These are phyloP conservation scores for Aspergillus pseudoterreus DNA, from an alignment of 2,329 filamentous ascomycete genomes.

Conservation along the genomic window DNA sequence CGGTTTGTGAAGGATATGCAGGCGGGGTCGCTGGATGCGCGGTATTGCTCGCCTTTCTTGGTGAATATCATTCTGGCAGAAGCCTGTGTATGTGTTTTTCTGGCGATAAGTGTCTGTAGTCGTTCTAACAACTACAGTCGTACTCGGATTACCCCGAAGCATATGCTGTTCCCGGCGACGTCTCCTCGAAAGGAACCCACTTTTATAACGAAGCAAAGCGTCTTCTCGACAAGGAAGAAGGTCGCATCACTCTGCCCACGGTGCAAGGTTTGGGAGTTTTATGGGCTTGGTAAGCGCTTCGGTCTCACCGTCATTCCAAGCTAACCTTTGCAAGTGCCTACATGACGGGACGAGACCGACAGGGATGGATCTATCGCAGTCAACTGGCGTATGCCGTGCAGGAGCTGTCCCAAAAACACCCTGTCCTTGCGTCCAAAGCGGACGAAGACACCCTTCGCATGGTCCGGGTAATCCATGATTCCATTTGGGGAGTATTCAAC, in stretches of 20 bases:
- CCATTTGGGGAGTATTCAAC: slow-evolving; percentile 25
- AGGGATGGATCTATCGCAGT: slow-evolving; percentile 26
- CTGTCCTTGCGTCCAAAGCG: slow-evolving; percentile 6
- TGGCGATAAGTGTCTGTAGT: no score
- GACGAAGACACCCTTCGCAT: slow-evolving; percentile 15
- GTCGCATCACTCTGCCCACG: slow-evolving; percentile 25
- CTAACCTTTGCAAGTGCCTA: slow-evolving; percentile 20
- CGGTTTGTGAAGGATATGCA: slow-evolving; percentile 35
- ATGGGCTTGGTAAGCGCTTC: slow-evolving; percentile 24
- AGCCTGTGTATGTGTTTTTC: slow-evolving; percentile 24
- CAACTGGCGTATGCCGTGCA: slow-evolving; percentile 23
- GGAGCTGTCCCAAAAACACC: slow-evolving; percentile 18
- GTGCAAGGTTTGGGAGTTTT: slow-evolving; percentile 30
- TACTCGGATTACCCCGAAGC: slow-evolving; percentile 26
- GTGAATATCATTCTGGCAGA: slow-evolving; percentile 32
- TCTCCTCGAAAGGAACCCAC: slow-evolving; percentile 21
- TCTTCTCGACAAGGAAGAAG: slow-evolving; percentile 27
- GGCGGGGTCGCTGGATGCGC: slow-evolving; percentile 20
- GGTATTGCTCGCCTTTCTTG: slow-evolving; percentile 33
- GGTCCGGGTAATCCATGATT: slow-evolving; percentile 12
- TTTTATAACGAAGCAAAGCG: slow-evolving; percentile 34
- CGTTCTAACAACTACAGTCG: slow-evolving; percentile 13
- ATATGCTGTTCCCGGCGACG: slow-evolving; percentile 16
- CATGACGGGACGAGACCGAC: slow-evolving; percentile 29
- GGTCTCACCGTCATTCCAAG: background rate